A percentile compares a stretch with the other conserved stretches of the same genome.
phyloP scores from a whole-genome alignment of 1,284 basidiomycete species.

The Pseudomicrostroma phylloplanum region DNA sequence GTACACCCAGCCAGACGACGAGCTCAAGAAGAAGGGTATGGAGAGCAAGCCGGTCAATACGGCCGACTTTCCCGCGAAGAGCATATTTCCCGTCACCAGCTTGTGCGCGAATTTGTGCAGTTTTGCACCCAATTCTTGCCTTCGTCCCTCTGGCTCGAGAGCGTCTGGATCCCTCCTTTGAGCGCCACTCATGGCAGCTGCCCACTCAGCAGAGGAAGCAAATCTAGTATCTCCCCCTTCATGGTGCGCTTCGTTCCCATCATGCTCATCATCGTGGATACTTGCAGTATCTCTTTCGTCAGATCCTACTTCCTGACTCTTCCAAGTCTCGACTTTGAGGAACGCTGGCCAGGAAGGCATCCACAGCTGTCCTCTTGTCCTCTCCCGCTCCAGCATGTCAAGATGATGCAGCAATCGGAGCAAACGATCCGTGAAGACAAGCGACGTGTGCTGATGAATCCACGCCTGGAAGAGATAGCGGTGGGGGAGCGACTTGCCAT shows the following conservation, averaged over 20 bases:
- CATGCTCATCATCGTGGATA: constrained; percentile 10
- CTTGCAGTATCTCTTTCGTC: constrained; percentile 6
- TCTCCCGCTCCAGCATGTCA: constrained; percentile 59
- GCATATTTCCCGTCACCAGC: constrained; percentile 49
- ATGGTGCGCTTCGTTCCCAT: too few species aligned
- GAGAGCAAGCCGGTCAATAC: constrained; percentile 58
- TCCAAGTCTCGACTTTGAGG: constrained; percentile 56
- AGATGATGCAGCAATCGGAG: constrained; percentile 59
- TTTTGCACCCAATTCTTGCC: constrained; percentile 35
- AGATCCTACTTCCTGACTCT: constrained; percentile 28
- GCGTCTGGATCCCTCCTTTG: constrained; percentile 66
- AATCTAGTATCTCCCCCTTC: too few species aligned
- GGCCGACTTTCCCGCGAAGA: constrained; percentile 75
- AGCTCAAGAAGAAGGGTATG: constrained; percentile 31
- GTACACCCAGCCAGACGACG: constrained; percentile 41
- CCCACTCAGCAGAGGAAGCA: too few species aligned
- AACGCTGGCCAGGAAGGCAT: constrained; percentile 56
- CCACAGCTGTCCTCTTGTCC: constrained; percentile 61
- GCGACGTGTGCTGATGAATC: constrained; percentile 62
- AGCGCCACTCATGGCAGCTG: constrained; percentile 54
- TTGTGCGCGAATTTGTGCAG: constrained; percentile 11
- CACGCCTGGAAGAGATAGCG: constrained; percentile 59
- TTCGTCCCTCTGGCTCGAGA: constrained; percentile 57
- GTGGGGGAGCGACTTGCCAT: constrained; percentile 38
- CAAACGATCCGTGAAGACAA: constrained; percentile 24